Evolutionary conservation across 2,329 filamentous ascomycete species (phyloP), one percentile per base, ranked within the genome.

Genomic region (Nemania sp.): DNA sequence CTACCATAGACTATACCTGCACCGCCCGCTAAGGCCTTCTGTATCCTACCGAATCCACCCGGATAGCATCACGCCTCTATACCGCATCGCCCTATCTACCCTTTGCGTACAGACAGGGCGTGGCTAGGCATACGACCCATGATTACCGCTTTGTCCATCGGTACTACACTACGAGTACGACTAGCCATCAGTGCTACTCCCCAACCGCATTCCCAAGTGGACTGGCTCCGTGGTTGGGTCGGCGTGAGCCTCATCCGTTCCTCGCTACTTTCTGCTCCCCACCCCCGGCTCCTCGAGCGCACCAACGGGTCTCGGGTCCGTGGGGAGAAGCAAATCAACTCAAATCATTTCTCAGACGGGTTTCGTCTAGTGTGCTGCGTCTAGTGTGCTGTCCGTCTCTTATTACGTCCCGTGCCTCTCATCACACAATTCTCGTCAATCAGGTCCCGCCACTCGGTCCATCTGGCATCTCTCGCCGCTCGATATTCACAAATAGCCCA

Each of bases 181-280:
- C 7, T 29, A 4, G 25, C 25, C 43, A 25, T 18, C 21, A 29
- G 20, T 25, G 43, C 20, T 20, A 13, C 46, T 32, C 15, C 37
- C 35, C 20, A 34, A 46, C 39, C 37, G 5, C 43, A 40, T 45
- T 34, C 17, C 17, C 29, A 43, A 43, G 42, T 65, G 60, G 62
- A 61, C 63, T 67, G 64, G 60, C 62, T 62, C 67, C 64, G 65
- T 67, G 62, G 65, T 67, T 65, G 66, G 65, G 67, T 61, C 64
- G 60, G 63, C 65, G 64, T 55, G 55, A 65, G 60, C 45, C 58
- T 59, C 60, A 58, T 50, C 61, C 57, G 39, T 37, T 45, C 35
- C 34, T 29, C 35, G n/a, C 18, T 25, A 35, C 5, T 48, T 37
- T 32, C 42, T 20, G 21, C 42, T 59, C 29, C 55, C 53, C 49